Conservation (phyloP, 108 stramenopile species). For the Nannochloropsis salina region DNA sequence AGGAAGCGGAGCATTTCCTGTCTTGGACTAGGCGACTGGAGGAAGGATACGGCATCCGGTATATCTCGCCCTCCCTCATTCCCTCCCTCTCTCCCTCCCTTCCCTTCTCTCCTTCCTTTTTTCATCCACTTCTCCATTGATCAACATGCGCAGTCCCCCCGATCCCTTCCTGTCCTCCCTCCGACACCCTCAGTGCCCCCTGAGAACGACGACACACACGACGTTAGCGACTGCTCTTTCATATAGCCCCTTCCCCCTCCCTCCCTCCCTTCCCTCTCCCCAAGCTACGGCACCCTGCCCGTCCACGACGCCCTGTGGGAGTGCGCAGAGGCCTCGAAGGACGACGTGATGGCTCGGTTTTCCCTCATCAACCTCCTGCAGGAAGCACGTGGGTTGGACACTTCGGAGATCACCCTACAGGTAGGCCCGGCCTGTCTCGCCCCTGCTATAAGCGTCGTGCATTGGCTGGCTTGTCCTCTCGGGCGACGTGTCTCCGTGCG, state of each 20-base stretch:
- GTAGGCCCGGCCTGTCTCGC: too few species aligned
- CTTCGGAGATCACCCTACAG: background rate
- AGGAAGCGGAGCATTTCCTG: background rate
- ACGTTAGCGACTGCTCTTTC: background rate
- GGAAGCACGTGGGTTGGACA: background rate
- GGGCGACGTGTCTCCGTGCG: background rate
- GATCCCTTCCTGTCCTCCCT: too few species aligned
- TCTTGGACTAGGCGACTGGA: background rate
- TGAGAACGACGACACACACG: too few species aligned
- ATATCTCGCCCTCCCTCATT: background rate
- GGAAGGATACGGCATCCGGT: background rate
- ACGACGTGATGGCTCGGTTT: constrained; percentile 5
- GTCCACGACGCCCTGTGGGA: background rate
- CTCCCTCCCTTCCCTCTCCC: background rate
- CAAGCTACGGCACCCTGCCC: background rate
- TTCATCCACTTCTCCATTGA: background rate
- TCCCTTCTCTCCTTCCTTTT: background rate
- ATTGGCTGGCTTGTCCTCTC: too few species aligned
- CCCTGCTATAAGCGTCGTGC: too few species aligned
- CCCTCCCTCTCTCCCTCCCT: background rate
- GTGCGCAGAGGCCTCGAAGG: background rate
- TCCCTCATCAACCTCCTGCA: background rate
- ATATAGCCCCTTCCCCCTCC: background rate
- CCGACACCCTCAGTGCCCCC: too few species aligned
- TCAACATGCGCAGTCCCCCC: too few species aligned